Evolutionary conservation across 129 eudicot species (phyloP).

Genomic region (Cynara cardunculus): DNA sequence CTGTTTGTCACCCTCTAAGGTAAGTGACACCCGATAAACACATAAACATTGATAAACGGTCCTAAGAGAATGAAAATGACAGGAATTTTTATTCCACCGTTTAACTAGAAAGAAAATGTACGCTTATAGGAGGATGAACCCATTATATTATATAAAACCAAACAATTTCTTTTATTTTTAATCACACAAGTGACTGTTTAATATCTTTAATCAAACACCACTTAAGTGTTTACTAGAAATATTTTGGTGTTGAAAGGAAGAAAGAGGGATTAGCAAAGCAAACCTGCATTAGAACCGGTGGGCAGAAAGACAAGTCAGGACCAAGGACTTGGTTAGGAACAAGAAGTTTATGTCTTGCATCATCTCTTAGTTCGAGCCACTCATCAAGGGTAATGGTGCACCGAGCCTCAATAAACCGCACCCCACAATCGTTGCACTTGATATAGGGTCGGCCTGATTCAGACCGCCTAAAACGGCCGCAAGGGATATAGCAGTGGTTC

Average conservation of each 20-base stretch:
- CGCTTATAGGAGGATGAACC: no score
- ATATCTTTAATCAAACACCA: no score
- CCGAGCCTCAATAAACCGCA: constrained; percentile 62
- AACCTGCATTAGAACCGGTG: constrained; percentile 67
- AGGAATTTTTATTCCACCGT: no score
- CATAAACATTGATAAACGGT: no score
- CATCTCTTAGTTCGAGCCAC: constrained; percentile 54
- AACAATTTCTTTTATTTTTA: no score
- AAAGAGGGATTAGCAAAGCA: background rate
- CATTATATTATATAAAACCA: no score
- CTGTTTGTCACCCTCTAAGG: no score
- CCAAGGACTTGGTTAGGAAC: constrained; percentile 51
- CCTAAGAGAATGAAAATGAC: no score
- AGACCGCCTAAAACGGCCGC: constrained; percentile 64
- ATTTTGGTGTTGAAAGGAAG: no score
- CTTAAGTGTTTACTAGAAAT: no score
- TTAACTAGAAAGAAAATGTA: no score
- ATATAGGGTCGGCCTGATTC: constrained; percentile 64
- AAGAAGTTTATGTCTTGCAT: constrained; percentile 38
- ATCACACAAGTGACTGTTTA: background rate
- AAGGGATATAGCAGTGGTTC: constrained; percentile 34
- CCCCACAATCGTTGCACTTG: constrained; percentile 93
- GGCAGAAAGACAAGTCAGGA: constrained; percentile 69
- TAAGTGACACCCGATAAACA: no score
- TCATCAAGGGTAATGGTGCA: constrained; percentile 55